Percentiles rank a stretch among this genome's conserved stretches.
Conservation (phyloP, 192 early-diverging fungal species). For the Dimargaris cristalligena region DNA sequence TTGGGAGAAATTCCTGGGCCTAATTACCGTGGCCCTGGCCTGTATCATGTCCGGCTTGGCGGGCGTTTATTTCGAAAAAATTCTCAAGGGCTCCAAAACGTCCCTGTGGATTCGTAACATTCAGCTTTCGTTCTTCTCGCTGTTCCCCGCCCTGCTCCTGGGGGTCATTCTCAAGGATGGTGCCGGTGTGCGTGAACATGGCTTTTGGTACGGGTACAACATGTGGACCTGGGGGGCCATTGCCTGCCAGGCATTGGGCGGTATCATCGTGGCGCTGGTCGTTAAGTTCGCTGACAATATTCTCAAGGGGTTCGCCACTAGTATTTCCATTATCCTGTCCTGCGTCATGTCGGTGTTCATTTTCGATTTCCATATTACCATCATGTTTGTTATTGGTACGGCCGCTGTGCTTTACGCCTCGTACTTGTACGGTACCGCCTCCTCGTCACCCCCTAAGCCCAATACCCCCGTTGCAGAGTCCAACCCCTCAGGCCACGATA, state of each 20-base stretch:
- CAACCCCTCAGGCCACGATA: too few relatives aligned
- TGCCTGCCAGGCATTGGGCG: conserved; percentile 74
- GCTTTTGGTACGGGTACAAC: conserved; percentile 89
- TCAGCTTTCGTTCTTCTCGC: conserved; percentile 75
- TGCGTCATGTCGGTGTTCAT: conserved; percentile 64
- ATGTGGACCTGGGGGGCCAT: conserved; percentile 68
- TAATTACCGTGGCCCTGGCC: conserved; percentile 63
- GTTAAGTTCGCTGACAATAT: conserved; percentile 99
- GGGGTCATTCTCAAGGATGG: conserved; percentile 70
- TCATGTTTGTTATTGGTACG: conserved; percentile 55
- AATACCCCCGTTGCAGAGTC: too few relatives aligned
- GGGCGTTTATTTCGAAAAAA: conserved; percentile 98
- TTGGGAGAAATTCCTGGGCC: conserved; percentile 42
- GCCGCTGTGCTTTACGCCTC: conserved; percentile 57
- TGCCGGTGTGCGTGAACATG: conserved; percentile 39
- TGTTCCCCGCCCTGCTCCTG: conserved; percentile 60
- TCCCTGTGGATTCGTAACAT: conserved; percentile 86
- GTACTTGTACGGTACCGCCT: conserved; percentile 42
- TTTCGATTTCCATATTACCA: conserved; percentile 65
- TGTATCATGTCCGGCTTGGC: conserved; percentile 86
- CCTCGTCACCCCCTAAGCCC: too few relatives aligned
- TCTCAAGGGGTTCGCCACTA: conserved; percentile 97
- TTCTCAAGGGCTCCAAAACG: conserved; percentile 70
- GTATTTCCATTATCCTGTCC: conserved; percentile 86
- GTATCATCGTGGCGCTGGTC: conserved; percentile 86